These are phyloP conservation scores for Syzygium jambos DNA, from an alignment of 345 rosid genomes.

Conservation along the genomic window DNA sequence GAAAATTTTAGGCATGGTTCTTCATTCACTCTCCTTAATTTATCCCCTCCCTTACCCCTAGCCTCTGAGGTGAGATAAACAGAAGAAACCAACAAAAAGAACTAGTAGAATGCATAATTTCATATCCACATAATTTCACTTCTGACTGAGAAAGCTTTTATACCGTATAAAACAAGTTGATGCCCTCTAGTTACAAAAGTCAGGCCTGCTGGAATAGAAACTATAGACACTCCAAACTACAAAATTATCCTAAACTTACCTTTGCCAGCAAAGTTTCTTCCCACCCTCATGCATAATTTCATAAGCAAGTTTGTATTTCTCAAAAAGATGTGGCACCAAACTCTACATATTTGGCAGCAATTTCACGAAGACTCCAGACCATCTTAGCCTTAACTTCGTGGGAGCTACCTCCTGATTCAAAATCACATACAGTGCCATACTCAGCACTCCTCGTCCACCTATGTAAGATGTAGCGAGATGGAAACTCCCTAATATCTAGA, in stretches of 20 bases:
- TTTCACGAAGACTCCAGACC: conserved; percentile 79
- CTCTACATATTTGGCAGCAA: conserved; percentile 26
- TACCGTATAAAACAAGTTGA: background rate
- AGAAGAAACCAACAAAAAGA: background rate
- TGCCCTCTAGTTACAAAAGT: background rate
- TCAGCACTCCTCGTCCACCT: conserved; percentile 77
- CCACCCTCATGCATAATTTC: background rate
- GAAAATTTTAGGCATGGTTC: background rate
- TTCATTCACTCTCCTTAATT: background rate
- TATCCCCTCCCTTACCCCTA: background rate
- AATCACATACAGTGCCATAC: conserved; percentile 34
- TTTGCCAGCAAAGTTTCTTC: background rate
- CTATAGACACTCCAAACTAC: background rate
- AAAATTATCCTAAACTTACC: background rate
- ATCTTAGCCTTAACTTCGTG: conserved; percentile 54
- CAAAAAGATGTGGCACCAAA: background rate
- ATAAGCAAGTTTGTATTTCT: too few species aligned
- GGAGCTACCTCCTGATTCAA: conserved; percentile 42
- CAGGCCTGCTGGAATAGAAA: background rate
- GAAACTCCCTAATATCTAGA: conserved; percentile 57
- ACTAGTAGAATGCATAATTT: background rate
- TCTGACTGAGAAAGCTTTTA: background rate
- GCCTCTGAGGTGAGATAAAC: background rate
- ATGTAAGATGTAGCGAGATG: conserved; percentile 62
- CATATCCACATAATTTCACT: conserved; percentile 5